phyloP scores from a whole-genome alignment of 495 filamentous ascomycete species.

The Podospora comata region DNA sequence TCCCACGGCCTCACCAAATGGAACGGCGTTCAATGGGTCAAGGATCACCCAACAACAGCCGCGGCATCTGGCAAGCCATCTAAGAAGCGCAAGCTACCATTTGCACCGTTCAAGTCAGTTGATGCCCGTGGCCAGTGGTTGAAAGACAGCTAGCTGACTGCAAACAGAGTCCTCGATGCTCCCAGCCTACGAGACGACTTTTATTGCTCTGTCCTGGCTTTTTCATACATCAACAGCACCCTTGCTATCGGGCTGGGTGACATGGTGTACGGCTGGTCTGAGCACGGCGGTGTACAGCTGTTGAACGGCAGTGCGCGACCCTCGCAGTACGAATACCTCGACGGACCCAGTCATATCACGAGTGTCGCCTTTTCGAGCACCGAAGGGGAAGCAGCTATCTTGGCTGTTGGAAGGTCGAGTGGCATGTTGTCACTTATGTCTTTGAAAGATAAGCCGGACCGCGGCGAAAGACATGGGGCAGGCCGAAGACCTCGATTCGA shows the following conservation, averaged over 20 bases:
- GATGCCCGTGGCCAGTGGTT: neutral
- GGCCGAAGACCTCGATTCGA: conserved; percentile 56
- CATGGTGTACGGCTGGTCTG: conserved; percentile 86
- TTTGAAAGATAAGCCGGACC: conserved; percentile 38
- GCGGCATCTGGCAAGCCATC: neutral
- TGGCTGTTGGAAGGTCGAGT: conserved; percentile 79
- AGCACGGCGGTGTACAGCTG: conserved; percentile 52
- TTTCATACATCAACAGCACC: conserved; percentile 66
- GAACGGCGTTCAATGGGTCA: conserved; percentile 61
- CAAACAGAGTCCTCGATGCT: conserved; percentile 72
- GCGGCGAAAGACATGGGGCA: conserved; percentile 30
- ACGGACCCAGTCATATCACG: conserved; percentile 56
- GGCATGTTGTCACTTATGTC: conserved; percentile 55
- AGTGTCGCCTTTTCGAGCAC: conserved; percentile 85
- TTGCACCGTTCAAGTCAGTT: conserved; percentile 72
- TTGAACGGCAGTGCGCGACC: conserved; percentile 31
- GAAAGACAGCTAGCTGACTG: conserved; percentile 16
- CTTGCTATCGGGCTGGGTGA: conserved; percentile 82
- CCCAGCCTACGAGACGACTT: conserved; percentile 88
- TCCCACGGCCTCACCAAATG: conserved; percentile 31
- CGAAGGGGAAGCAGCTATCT: conserved; percentile 70
- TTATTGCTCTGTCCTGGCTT: conserved; percentile 89
- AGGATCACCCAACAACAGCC: conserved; percentile 24
- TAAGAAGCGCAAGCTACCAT: conserved; percentile 48
- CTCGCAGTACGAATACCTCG: conserved; percentile 20